Evolutionary conservation across 495 filamentous ascomycete species (phyloP), one percentile per base, ranked within the genome.

Genomic region (Cercophora samala): DNA sequence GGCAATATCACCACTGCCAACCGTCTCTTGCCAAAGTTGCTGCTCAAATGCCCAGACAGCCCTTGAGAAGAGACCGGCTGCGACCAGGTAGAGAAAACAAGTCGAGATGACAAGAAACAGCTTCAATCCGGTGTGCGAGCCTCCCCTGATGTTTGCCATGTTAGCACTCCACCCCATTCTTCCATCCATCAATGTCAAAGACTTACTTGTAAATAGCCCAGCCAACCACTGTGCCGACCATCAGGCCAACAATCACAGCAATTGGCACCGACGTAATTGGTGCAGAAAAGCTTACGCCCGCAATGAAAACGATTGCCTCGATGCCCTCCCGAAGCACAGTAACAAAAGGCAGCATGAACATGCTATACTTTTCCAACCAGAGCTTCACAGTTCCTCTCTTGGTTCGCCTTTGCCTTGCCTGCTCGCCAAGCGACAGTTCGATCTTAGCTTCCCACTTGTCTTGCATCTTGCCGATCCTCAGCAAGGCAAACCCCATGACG

Each of bases 361-460:
- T 91, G 58, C 85, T 86, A 66, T 95, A 93, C 73, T 90, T 91
- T 76, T 92, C 85, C 46, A 82, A 76, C 81, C 86, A 92, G 52
- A 76, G 71, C 81, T 90, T 91, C 65, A 91, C 76, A 4, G 81
- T 76, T 9, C 76, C 68, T 29, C 58, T 58, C 17, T 52, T n/a
- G 3, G 46, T 42, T 64, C 69, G 62, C 59, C 66, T 1, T 69
- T 58, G n/a, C 80, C 72, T n/a, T 68, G 70, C 9, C 68, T 74
- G 19, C 84, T 68, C 73, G 68, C 88, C 89, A 22, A 93, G 76
- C 0, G 87, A 82, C 66, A 84, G 83, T 18, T 86, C 84, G n/a
- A 96, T 82, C 83, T 93, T 93, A 64, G 88, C 77, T 17, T 86
- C 86, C 92, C 92, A 96, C 75, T 93, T 93, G 58, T 91, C 90